Base-by-base conservation (phyloP, 2,329 filamentous ascomycete species). In the Aspergillus sp. region DNA sequence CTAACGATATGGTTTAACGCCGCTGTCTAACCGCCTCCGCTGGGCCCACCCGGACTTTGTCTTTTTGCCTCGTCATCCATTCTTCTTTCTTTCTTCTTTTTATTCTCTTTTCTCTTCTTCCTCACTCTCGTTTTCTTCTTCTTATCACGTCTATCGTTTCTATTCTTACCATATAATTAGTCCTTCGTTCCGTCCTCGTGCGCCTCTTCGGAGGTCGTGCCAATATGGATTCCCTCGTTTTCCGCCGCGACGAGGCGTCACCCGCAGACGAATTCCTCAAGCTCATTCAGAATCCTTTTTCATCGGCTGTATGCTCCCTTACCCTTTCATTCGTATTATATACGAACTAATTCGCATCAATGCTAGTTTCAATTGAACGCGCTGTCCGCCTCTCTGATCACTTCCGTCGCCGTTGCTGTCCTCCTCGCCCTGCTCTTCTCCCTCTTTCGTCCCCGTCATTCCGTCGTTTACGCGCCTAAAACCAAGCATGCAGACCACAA, bases 401-500 rank as follows among this genome's bases (percentile, higher is more conserved):
- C 86, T 19, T 95, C 91, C 3, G 64, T 96, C 41, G 86, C 82
- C 47, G 74, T 93, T 62, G 88, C 89, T 7, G 61, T 79, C 53
- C 75, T 83, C 57, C 84, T 95, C 58, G 84, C 88, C 53, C 65
- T 95, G 49, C 71, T 83, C 55, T 98, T 97, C 77, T 95, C 89
- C 53, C 74, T 96, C 59, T 76, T 97, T 47, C 87, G 93, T 51
- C 93, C 93, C 4, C 90, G 90, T 69, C 91, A 97, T 68, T 86
- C 85, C 48, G 81, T 91, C 58, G 88, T 98, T 43, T 98, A 98
- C 71, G 90, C 93, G 3, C 93, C 93, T 37, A 91, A 94, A 66
- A 77, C 94, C 43, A 95, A 95, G 66, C 85, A 96, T 74, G 86
- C 89, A 64, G 91, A 97, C 66, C 83, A 89, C 57, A 89, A 86